A percentile compares a stretch with the other conserved stretches of the same genome.
Conservation (phyloP, 805 yeast genomes). For the Starmera dryadoides region DNA sequence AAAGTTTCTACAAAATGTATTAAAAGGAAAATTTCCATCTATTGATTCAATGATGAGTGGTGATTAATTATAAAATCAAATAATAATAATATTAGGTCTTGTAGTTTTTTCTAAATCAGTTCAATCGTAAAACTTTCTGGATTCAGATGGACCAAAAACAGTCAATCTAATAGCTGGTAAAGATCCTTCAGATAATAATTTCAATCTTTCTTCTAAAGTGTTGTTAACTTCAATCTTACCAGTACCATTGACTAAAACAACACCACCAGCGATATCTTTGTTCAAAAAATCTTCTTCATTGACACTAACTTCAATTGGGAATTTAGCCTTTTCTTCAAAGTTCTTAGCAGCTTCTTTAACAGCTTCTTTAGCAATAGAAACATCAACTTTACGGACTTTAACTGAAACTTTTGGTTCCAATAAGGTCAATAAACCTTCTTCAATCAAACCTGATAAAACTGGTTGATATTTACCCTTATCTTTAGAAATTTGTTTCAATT, state of each 20-base stretch:
- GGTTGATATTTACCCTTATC: slow-evolving; percentile 56
- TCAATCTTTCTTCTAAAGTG: slow-evolving; percentile 91
- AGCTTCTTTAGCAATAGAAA: slow-evolving; percentile 49
- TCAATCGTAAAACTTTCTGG: slow-evolving; percentile 89
- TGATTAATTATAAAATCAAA: too few species aligned
- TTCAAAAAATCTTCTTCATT: slow-evolving; percentile 52
- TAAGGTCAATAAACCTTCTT: slow-evolving; percentile 66
- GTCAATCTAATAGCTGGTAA: slow-evolving; percentile 91
- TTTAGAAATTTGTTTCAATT: slow-evolving; percentile 51
- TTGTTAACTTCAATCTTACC: slow-evolving; percentile 88
- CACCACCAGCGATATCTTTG: slow-evolving; percentile 79
- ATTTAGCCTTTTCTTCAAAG: slow-evolving; percentile 57
- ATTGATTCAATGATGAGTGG: too few species aligned
- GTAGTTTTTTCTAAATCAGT: not conserved
- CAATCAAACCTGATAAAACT: slow-evolving; percentile 68
- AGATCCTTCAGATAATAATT: slow-evolving; percentile 72
- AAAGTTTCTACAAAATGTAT: too few species aligned
- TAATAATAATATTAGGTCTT: too few species aligned
- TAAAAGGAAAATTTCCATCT: too few species aligned
- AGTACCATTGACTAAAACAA: slow-evolving; percentile 54
- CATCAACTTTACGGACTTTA: slow-evolving; percentile 62
- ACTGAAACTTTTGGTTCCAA: slow-evolving; percentile 65
- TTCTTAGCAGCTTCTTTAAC: slow-evolving; percentile 51
- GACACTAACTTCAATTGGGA: slow-evolving; percentile 45
- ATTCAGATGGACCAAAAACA: slow-evolving; percentile 74